These are phyloP conservation scores for Piper betle DNA, from an alignment of 164 flowering plant genomes.

Conservation along the genomic window DNA sequence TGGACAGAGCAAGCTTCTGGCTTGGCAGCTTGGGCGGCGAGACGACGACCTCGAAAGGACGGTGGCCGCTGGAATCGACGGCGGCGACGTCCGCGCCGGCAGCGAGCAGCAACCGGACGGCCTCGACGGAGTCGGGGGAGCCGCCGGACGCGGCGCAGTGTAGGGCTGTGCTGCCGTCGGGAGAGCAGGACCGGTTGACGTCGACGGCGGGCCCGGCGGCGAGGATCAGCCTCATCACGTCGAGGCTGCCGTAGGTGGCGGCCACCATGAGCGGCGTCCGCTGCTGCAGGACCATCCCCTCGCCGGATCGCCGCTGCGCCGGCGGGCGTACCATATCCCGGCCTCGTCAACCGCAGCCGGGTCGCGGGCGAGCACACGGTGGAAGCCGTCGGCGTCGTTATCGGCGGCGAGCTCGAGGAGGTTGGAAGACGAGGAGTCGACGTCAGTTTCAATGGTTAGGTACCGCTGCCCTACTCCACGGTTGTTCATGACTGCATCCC, in stretches of 20 bases:
- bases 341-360: constrained; percentile 53
- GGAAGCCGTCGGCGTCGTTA: constrained; percentile 62
- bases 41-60: constrained; percentile 59
- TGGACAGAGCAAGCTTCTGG: constrained; percentile 34
- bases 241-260: constrained; percentile 80
- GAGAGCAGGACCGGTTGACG: constrained; percentile 52
- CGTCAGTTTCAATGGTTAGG: constrained; percentile 37
- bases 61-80: constrained; percentile 48
- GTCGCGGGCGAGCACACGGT: constrained; percentile 33
- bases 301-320: too few species aligned
- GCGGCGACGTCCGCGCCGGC: constrained; percentile 68
- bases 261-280: constrained; percentile 95
- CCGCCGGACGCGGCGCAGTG: constrained; percentile 97
- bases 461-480: constrained; percentile 48
- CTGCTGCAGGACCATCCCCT: too few species aligned
- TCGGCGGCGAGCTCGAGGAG: constrained; percentile 88
- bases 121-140: constrained; percentile 49
- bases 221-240: constrained; percentile 54
- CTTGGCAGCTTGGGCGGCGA: constrained; percentile 44
- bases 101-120: constrained; percentile 48
- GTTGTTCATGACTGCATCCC: constrained; percentile 8
- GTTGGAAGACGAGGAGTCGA: constrained; percentile 55
- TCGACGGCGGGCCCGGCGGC: constrained; percentile 45
- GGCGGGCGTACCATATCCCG: too few species aligned
- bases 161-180: constrained; percentile 68